phyloP scores from a whole-genome alignment of 148 eudicot species.

The Chenopodium album region DNA sequence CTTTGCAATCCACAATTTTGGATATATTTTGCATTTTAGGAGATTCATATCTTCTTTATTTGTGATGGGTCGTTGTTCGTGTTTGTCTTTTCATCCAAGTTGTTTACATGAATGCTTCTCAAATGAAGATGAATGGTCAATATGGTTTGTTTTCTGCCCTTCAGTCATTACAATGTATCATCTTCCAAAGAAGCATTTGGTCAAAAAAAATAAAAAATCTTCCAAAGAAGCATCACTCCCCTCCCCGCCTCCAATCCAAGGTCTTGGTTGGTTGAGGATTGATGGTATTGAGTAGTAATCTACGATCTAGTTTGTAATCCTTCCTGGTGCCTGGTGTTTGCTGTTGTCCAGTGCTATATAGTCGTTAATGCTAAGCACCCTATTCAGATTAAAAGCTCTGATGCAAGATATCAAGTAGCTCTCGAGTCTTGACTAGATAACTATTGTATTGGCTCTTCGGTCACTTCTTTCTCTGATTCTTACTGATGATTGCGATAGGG shows the following conservation, averaged over 20 bases:
- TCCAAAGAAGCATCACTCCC: neutral
- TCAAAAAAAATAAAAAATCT: neutral
- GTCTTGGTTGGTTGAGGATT: no score
- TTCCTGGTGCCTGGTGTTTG: no score
- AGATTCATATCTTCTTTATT: neutral
- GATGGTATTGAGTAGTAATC: no score
- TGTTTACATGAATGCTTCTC: neutral
- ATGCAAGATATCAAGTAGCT: neutral
- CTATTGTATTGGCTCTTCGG: neutral
- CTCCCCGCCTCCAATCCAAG: no score
- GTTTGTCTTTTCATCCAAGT: neutral
- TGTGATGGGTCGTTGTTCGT: neutral
- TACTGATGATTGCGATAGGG: neutral
- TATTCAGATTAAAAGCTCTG: neutral
- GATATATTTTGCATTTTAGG: neutral
- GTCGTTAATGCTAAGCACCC: neutral
- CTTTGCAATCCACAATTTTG: neutral
- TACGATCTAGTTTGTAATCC: no score
- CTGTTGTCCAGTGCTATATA: neutral
- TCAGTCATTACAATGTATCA: neutral
- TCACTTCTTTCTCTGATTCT: neutral
- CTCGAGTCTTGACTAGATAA: no score
- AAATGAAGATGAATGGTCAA: neutral
- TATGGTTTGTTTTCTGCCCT: neutral
- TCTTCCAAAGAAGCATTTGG: neutral